phyloP scores from a whole-genome alignment of 192 early-diverging fungal species.

The Chytriomyces hyalinus region DNA sequence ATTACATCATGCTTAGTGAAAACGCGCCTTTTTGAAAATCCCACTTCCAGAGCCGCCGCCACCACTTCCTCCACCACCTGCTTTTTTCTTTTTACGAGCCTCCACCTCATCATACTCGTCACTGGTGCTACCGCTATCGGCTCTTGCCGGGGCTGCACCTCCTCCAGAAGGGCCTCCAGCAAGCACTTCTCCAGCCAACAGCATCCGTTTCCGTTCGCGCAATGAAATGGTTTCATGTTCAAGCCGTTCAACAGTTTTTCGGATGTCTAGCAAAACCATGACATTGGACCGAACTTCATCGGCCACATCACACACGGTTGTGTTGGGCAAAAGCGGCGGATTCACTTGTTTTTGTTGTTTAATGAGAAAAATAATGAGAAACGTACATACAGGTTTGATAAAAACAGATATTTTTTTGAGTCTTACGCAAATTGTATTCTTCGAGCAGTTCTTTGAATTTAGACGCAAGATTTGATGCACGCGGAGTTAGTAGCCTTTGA shows the following conservation, averaged over 20 bases:
- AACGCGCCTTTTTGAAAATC: constrained; percentile 20
- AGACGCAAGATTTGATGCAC: constrained; percentile 54
- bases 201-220: constrained; percentile 16
- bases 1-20: not conserved
- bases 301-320: constrained; percentile 77
- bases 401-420: not conserved
- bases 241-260: constrained; percentile 79
- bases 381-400: not conserved
- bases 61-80: not conserved
- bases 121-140: constrained; percentile 3
- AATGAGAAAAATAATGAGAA: not conserved
- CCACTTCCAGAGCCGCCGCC: not conserved
- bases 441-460: constrained; percentile 61
- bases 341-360: constrained; percentile 35
- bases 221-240: constrained; percentile 63
- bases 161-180: not conserved
- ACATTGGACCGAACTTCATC: constrained; percentile 78
- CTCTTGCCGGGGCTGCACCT: not conserved
- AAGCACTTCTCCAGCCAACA: constrained; percentile 17
- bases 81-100: not conserved
- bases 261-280: constrained; percentile 78
- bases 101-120: constrained; percentile 21
- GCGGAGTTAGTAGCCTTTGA: constrained; percentile 55
- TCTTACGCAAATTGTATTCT: constrained; percentile 61
- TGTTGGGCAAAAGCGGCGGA: constrained; percentile 85